Percentiles rank a stretch among this genome's conserved stretches.
These are phyloP conservation scores for Diddensiella caesifluorescens DNA, from an alignment of 805 yeast species.

Conservation along the genomic window DNA sequence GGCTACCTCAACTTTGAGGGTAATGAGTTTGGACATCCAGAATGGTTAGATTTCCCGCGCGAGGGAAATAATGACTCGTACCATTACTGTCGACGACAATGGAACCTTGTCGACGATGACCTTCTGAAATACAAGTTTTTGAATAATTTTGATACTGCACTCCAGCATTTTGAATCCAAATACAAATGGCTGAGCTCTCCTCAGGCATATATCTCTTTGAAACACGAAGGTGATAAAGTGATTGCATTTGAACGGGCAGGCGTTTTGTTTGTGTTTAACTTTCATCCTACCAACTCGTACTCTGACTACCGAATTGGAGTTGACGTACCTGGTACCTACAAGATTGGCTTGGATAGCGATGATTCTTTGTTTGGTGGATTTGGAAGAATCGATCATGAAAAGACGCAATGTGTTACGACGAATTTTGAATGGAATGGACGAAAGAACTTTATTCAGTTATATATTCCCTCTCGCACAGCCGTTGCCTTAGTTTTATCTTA, in stretches of 20 bases:
- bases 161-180: constrained; percentile 69
- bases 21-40: constrained; percentile 98
- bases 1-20: constrained; percentile 96
- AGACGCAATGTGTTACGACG: constrained; percentile 58
- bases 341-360: constrained; percentile 72
- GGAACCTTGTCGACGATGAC: constrained; percentile 76
- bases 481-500: constrained; percentile 46
- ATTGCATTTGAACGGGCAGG: constrained; percentile 86
- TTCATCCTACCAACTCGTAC: constrained; percentile 79
- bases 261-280: constrained; percentile 78
- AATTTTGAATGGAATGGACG: constrained; percentile 78
- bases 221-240: constrained; percentile 84
- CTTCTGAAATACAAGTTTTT: constrained; percentile 72
- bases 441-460: constrained; percentile 67
- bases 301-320: constrained; percentile 90
- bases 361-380: constrained; percentile 74
- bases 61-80: constrained; percentile 81
- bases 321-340: constrained; percentile 69
- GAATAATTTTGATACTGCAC: constrained; percentile 75
- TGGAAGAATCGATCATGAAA: constrained; percentile 53
- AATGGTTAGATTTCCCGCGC: constrained; percentile 97
- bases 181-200: constrained; percentile 70
- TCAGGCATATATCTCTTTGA: constrained; percentile 79
- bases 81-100: constrained; percentile 93
- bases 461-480: constrained; percentile 73